These are phyloP conservation scores for Avena atlantica DNA, from an alignment of 176 grass and related monocot genomes.

Conservation along the genomic window DNA sequence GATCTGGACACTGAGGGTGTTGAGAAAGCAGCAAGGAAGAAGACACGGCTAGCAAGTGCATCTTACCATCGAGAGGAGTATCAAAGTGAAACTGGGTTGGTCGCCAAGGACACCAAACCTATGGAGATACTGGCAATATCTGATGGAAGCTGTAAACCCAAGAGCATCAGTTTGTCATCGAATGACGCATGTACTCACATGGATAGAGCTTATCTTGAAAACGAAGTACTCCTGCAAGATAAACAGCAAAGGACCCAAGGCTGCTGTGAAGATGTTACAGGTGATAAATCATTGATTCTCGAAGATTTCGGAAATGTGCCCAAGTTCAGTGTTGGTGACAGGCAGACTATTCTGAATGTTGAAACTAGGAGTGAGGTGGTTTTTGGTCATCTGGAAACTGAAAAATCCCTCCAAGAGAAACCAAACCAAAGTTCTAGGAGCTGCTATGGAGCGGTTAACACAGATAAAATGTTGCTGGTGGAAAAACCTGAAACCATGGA, in stretches of 20 bases:
- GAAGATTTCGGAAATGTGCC: slow-evolving; percentile 35
- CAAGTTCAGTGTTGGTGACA: slow-evolving; percentile 11
- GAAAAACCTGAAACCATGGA: slow-evolving; percentile 41
- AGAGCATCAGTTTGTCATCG: slow-evolving; percentile 27
- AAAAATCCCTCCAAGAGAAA: slow-evolving; percentile 37
- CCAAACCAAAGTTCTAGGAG: slow-evolving; percentile 22
- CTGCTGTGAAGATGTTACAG: slow-evolving; percentile 29
- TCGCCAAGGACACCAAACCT: slow-evolving; percentile 4
- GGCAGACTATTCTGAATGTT: background rate
- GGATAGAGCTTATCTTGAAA: slow-evolving; percentile 35
- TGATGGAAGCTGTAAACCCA: slow-evolving; percentile 37
- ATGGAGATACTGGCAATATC: slow-evolving; percentile 25
- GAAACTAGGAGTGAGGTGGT: slow-evolving; percentile 33
- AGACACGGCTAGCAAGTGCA: slow-evolving; percentile 36
- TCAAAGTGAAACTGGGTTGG: slow-evolving; percentile 27
- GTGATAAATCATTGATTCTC: slow-evolving; percentile 28
- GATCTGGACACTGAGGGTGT: slow-evolving; percentile 29
- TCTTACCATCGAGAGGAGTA: slow-evolving; percentile 45
- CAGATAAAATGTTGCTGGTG: slow-evolving; percentile 13
- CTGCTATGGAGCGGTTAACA: slow-evolving; percentile 30
- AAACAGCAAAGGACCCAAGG: slow-evolving; percentile 39
- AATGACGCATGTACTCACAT: slow-evolving; percentile 41
- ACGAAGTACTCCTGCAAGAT: slow-evolving; percentile 33
- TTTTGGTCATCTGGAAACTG: slow-evolving; percentile 32
- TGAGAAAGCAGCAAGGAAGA: slow-evolving; percentile 46